phyloP scores from a whole-genome alignment of 352 stramenopile species.

The Pythium phragmitis region DNA sequence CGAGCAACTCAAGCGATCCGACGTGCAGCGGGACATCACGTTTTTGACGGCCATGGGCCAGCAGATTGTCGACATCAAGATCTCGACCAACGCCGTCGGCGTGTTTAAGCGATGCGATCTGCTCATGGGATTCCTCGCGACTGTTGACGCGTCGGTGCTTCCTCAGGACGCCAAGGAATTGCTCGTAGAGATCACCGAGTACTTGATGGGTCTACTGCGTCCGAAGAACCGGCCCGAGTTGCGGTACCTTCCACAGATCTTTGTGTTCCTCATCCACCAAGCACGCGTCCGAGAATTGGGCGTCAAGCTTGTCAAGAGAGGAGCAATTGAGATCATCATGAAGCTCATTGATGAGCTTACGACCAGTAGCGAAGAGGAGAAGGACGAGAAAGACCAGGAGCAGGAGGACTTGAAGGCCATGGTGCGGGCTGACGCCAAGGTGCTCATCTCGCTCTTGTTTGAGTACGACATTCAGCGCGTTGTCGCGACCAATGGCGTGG shows the following conservation, averaged over 20 bases:
- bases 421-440: conserved; percentile 31
- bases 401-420: conserved; percentile 3
- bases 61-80: conserved; percentile 69
- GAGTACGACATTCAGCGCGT: conserved; percentile 63
- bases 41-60: conserved; percentile 70
- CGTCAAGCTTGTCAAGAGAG: conserved; percentile 47
- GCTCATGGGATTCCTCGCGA: conserved; percentile 50
- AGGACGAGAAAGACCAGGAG: not conserved
- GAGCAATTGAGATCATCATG: conserved; percentile 55
- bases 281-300: conserved; percentile 31
- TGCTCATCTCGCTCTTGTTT: conserved; percentile 56
- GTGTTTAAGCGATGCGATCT: conserved; percentile 72
- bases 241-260: conserved; percentile 30
- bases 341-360: conserved; percentile 54
- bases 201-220: conserved; percentile 38
- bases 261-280: conserved; percentile 45
- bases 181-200: conserved; percentile 55
- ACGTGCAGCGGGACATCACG: conserved; percentile 48
- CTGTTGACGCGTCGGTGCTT: conserved; percentile 39
- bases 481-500: conserved; percentile 60
- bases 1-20: conserved; percentile 48
- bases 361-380: conserved; percentile 8
- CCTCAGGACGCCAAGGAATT: conserved; percentile 57
- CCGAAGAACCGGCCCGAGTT: conserved; percentile 21
- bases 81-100: conserved; percentile 44